A percentile compares a stretch with the other conserved stretches of the same genome.
phyloP scores from a whole-genome alignment of 495 filamentous ascomycete genomes.

The Penicillium longicatenatum region DNA sequence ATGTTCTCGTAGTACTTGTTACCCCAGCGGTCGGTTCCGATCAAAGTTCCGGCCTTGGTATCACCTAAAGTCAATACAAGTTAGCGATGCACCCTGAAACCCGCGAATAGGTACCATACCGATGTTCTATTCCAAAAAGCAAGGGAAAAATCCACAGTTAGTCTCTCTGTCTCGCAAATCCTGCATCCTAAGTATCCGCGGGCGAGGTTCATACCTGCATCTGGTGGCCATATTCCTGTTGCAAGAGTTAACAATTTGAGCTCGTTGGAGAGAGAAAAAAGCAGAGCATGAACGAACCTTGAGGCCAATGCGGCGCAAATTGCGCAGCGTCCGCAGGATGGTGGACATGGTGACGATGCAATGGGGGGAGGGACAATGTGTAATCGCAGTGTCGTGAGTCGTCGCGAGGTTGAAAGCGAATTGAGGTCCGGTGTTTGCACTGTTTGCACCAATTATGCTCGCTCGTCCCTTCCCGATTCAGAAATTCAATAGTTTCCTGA shows the following conservation, averaged over 20 bases:
- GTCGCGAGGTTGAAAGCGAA: constrained; percentile 21
- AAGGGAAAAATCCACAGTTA: constrained; percentile 21
- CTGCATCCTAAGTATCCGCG: constrained; percentile 13
- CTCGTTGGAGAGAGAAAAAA: background rate
- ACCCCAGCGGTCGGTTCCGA: constrained; percentile 85
- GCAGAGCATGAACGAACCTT: constrained; percentile 58
- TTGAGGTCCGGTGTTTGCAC: constrained; percentile 36
- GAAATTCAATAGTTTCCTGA: constrained; percentile 13
- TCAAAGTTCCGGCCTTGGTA: constrained; percentile 89
- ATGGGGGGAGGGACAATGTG: constrained; percentile 20
- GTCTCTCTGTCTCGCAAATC: constrained; percentile 14
- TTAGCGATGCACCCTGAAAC: constrained; percentile 14
- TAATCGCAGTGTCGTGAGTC: constrained; percentile 13
- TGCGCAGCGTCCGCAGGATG: constrained; percentile 79
- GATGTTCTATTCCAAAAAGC: constrained; percentile 58
- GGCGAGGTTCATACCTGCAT: constrained; percentile 69
- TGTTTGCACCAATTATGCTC: constrained; percentile 38
- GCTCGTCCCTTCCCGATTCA: constrained; percentile 25
- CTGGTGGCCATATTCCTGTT: constrained; percentile 85
- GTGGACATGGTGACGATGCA: constrained; percentile 77
- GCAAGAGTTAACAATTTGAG: constrained; percentile 33
- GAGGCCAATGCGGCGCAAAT: constrained; percentile 82
- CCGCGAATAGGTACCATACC: constrained; percentile 45
- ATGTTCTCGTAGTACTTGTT: constrained; percentile 98
- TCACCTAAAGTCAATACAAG: constrained; percentile 65